Base-by-base conservation (phyloP, 2,329 filamentous ascomycete genomes). In the Xylaria sp. region DNA sequence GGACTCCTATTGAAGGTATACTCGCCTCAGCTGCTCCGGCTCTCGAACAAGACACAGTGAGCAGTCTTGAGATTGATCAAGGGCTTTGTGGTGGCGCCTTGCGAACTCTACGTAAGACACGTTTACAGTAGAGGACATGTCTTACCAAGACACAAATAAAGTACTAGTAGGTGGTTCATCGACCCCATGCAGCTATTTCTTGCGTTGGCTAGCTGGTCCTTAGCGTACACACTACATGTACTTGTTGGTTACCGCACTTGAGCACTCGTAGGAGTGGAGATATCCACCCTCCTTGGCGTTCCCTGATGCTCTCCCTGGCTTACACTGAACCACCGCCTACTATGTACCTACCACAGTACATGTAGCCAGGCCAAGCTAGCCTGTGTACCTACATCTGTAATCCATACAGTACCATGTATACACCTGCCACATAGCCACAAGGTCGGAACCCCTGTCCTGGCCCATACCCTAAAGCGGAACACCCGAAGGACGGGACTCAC, bases 401-500 rank as follows among this genome's bases (percentile, higher is more conserved):
- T 28, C 33, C 23, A 31, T 39, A 65, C 63, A 13, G 63, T 65
- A 28, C 41, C 15, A 46, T 18, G 41, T 46, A 36, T 36, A 46
- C 62, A 70, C 60, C 46, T 66, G 56, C 55, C 67, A 64, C 65
- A 70, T 71, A 65, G 66, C 64, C 61, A 67, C 52, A 49, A 64
- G 36, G 23, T 54, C 36, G 46, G 25, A 51, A 56, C 62, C 70
- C 70, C 67, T 61, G 64, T 58, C 62, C 54, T 64, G 54, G 33
- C 31, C 33, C 60, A 31, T 64, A 31, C 48, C 48, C 68, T 60
- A 66, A 68, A 71, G 63, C 66, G 68, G 71, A 71, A 71, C 36
- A 68, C 64, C 70, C 71, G 71, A 72, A 52, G 46, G 56, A 71
- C 68, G 66, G 63, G 52, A 64, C 62, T 68, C 46, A 46, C n/a